These are phyloP conservation scores for Isatis tinctoria DNA, from an alignment of 345 rosid genomes.

Conservation along the genomic window DNA sequence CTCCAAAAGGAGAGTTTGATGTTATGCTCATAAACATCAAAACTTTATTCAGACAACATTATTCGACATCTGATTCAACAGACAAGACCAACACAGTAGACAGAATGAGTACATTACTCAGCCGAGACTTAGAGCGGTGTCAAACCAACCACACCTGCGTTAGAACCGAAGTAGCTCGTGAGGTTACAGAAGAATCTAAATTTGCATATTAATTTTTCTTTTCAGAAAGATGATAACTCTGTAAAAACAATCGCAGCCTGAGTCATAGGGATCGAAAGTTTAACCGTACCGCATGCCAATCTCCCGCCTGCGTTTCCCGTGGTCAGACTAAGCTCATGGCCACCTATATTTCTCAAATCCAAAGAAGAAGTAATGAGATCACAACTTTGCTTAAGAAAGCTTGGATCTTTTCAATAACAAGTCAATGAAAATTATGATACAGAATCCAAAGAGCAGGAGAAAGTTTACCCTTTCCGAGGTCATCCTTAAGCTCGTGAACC, in stretches of 20 bases:
- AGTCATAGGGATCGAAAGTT: background rate
- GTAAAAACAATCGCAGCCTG: background rate
- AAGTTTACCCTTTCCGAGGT: constrained; percentile 82
- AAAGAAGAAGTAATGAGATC: constrained; percentile 21
- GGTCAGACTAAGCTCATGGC: constrained; percentile 91
- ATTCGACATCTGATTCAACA: constrained; percentile 5
- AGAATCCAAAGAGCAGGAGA: background rate
- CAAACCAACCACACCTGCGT: constrained; percentile 33
- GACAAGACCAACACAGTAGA: constrained; percentile 20
- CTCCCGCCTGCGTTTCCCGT: constrained; percentile 99
- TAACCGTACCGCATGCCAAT: constrained; percentile 84
- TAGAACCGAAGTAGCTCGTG: background rate
- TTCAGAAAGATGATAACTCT: background rate
- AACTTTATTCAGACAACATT: constrained; percentile 18
- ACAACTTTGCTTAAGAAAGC: constrained; percentile 4
- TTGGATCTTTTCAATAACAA: background rate
- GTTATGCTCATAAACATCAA: constrained; percentile 13
- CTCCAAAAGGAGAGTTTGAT: background rate
- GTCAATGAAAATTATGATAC: background rate
- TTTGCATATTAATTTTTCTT: background rate
- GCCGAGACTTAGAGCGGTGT: constrained; percentile 23
- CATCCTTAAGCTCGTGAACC: constrained; percentile 95
- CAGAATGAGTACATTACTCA: constrained; percentile 6
- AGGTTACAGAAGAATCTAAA: background rate
- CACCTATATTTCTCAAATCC: constrained; percentile 50